phyloP scores from a whole-genome alignment of 2,329 filamentous ascomycete genomes.

The Claviceps sp. region DNA sequence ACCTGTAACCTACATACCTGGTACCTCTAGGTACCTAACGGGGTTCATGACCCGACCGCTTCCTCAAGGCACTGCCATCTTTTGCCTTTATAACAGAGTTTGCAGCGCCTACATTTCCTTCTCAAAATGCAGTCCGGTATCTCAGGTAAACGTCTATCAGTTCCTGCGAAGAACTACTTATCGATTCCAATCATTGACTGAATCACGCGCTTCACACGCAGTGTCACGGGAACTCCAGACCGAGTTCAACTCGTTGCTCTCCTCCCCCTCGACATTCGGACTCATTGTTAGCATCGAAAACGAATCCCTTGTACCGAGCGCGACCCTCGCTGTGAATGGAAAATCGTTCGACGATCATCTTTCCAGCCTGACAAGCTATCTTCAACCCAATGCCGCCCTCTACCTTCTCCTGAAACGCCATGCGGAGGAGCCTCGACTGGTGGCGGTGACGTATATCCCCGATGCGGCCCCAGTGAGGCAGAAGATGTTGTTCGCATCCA shows the following conservation, averaged over 20 bases:
- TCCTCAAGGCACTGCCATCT: background rate
- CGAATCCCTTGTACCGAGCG: conserved; percentile 52
- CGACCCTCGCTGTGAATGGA: conserved; percentile 37
- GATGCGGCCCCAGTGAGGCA: conserved; percentile 66
- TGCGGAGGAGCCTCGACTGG: conserved; percentile 41
- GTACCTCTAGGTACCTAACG: too few species aligned
- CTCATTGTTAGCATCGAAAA: conserved; percentile 57
- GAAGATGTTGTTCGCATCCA: conserved; percentile 77
- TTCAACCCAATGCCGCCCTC: conserved; percentile 52
- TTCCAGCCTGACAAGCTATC: conserved; percentile 43
- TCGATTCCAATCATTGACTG: background rate
- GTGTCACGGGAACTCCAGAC: conserved; percentile 66
- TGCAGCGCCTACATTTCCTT: background rate
- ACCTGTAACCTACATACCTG: too few species aligned
- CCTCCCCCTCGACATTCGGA: conserved; percentile 47
- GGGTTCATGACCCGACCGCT: too few species aligned
- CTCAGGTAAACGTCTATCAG: conserved; percentile 37
- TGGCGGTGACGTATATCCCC: conserved; percentile 67
- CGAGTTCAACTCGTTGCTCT: conserved; percentile 58
- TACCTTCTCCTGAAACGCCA: conserved; percentile 65
- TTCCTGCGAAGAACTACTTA: background rate
- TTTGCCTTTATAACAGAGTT: background rate
- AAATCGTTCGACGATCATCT: conserved; percentile 53
- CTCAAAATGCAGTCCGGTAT: conserved; percentile 65
- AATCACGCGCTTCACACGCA: conserved; percentile 17